Evolutionary conservation across 2,329 filamentous ascomycete genomes (phyloP).

Genomic region (Penicillium sp.): DNA sequence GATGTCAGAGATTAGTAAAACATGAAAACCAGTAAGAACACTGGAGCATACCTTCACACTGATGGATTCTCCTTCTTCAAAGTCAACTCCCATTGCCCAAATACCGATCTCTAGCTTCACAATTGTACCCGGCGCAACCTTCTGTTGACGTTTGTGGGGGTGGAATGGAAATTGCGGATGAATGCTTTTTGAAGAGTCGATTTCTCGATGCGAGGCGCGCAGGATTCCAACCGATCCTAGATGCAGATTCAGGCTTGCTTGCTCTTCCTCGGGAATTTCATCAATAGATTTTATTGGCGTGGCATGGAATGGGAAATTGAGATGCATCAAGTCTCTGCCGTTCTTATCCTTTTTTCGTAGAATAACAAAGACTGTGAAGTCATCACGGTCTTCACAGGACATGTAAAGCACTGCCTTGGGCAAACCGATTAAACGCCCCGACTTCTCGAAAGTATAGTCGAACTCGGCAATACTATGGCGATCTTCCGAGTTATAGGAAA

Average conservation of each 20-base stretch:
- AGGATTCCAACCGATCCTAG: slow-evolving; percentile 49
- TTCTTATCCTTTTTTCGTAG: slow-evolving; percentile 50
- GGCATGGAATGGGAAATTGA: slow-evolving; percentile 48
- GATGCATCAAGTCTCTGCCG: slow-evolving; percentile 48
- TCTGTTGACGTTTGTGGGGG: slow-evolving; percentile 46
- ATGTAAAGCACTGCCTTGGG: slow-evolving; percentile 54
- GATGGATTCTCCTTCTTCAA: slow-evolving; percentile 13
- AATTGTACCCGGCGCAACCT: slow-evolving; percentile 35
- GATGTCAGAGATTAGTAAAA: not conserved
- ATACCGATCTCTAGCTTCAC: slow-evolving; percentile 13
- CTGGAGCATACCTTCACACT: slow-evolving; percentile 24
- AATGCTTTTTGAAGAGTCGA: slow-evolving; percentile 38
- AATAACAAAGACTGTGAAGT: slow-evolving; percentile 52
- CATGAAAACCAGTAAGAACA: not conserved
- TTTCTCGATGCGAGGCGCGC: slow-evolving; percentile 49
- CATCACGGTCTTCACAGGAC: slow-evolving; percentile 47
- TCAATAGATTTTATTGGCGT: slow-evolving; percentile 35
- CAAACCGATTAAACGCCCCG: slow-evolving; percentile 48
- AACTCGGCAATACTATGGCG: slow-evolving; percentile 36
- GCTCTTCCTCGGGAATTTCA: slow-evolving; percentile 39
- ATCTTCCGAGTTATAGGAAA: slow-evolving; percentile 40
- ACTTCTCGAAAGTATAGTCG: slow-evolving; percentile 44
- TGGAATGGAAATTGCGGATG: slow-evolving; percentile 41
- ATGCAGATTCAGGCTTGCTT: slow-evolving; percentile 47
- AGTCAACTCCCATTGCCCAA: slow-evolving; percentile 7